phyloP scores from a whole-genome alignment of 2,329 filamentous ascomycete genomes.

The Colletotrichum sp. region DNA sequence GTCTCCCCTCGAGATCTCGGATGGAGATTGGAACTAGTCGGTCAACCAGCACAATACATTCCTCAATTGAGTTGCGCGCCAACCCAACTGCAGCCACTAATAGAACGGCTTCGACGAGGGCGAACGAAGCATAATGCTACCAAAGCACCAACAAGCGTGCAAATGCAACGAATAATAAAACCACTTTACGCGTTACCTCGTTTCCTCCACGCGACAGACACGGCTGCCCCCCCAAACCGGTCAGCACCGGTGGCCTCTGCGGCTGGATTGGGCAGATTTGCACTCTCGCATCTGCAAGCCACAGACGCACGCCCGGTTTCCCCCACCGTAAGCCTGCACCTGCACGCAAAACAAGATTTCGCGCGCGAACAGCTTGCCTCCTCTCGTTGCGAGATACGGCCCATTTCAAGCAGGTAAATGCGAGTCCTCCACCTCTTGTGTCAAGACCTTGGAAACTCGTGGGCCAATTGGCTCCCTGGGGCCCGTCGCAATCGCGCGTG shows the following conservation, averaged over 20 bases:
- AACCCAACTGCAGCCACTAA: neutral
- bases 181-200: slow-evolving; percentile 19
- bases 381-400: neutral
- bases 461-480: neutral
- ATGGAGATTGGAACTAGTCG: slow-evolving; percentile 13
- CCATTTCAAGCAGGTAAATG: neutral
- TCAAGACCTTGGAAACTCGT: neutral
- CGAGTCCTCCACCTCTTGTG: neutral
- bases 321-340: slow-evolving; percentile 14
- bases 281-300: slow-evolving; percentile 23
- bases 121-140: neutral
- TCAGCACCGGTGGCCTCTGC: neutral
- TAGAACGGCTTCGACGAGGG: neutral
- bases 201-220: slow-evolving; percentile 14
- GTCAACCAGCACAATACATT: neutral
- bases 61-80: slow-evolving; percentile 7
- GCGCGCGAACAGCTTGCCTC: slow-evolving; percentile 12
- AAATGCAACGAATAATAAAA: neutral
- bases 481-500: neutral
- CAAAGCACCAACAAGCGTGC: neutral
- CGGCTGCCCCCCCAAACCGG: slow-evolving; percentile 1
- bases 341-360: slow-evolving; percentile 21
- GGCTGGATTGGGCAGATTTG: slow-evolving; percentile 3
- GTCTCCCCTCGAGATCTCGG: slow-evolving; percentile 18
- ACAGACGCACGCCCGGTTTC: slow-evolving; percentile 8